phyloP scores from a whole-genome alignment of 1,139 yeast genomes.

The Pichia sp. region DNA sequence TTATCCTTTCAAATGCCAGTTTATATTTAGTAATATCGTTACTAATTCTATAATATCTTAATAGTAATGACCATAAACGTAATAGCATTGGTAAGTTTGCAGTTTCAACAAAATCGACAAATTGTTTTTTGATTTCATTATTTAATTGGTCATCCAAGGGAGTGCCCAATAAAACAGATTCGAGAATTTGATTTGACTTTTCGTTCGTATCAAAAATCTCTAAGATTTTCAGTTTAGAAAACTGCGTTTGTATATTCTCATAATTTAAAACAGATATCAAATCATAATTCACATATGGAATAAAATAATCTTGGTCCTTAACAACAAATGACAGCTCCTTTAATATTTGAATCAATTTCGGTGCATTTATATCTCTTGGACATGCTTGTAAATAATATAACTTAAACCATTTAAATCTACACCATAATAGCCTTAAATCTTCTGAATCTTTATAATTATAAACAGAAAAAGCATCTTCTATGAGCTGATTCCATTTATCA shows the following conservation, averaged over 20 bases:
- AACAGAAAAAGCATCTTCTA: conserved; percentile 19
- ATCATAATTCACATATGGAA: conserved; percentile 41
- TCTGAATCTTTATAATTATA: not conserved
- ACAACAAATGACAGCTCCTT: conserved; percentile 15
- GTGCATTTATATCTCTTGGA: conserved; percentile 17
- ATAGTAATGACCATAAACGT: conserved; percentile 69
- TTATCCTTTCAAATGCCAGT: conserved; percentile 49
- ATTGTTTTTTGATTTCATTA: conserved; percentile 38
- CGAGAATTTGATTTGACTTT: conserved; percentile 35
- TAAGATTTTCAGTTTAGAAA: conserved; percentile 61
- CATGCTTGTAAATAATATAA: conserved; percentile 19
- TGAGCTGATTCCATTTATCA: conserved; percentile 31
- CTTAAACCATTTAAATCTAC: conserved; percentile 25
- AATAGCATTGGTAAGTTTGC: conserved; percentile 65
- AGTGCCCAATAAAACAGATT: conserved; percentile 34
- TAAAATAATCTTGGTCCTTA: conserved; percentile 9
- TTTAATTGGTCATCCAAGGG: not conserved
- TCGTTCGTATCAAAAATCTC: conserved; percentile 59
- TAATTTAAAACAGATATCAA: conserved; percentile 54
- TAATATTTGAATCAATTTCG: conserved; percentile 11
- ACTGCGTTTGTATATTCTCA: conserved; percentile 50
- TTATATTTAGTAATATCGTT: conserved; percentile 39
- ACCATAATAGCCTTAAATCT: conserved; percentile 13
- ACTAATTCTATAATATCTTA: conserved; percentile 49
- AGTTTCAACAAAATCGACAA: conserved; percentile 50